Evolutionary conservation across 768 basidiomycete species (phyloP).

Genomic region (Fomitopsis serialis): DNA sequence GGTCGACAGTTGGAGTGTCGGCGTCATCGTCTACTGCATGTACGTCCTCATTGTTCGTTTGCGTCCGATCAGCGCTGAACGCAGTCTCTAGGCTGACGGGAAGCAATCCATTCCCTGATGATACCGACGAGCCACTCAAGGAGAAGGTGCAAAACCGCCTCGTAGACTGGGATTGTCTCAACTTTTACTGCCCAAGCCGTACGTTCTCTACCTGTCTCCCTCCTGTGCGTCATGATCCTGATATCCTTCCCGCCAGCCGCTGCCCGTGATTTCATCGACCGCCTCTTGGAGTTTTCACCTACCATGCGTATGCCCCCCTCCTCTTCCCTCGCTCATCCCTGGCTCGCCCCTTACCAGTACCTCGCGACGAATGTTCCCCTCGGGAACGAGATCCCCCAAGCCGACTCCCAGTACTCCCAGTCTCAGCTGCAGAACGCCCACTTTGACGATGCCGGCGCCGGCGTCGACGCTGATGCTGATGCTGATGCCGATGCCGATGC

Average conservation of each 20-base stretch:
- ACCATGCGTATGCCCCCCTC: constrained; percentile 62
- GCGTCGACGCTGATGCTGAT: background rate
- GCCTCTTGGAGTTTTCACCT: constrained; percentile 65
- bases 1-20: constrained; percentile 96
- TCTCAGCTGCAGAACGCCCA: background rate
- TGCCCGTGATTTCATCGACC: constrained; percentile 64
- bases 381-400: background rate
- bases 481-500: background rate
- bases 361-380: background rate
- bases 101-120: constrained; percentile 75
- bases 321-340: constrained; percentile 67
- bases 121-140: constrained; percentile 54
- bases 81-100: constrained; percentile 58
- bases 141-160: constrained; percentile 51
- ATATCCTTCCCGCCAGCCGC: constrained; percentile 2
- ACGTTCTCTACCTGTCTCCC: constrained; percentile 35
- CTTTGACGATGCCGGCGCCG: background rate
- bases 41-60: constrained; percentile 31
- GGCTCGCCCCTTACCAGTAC: constrained; percentile 42
- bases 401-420: constrained; percentile 62
- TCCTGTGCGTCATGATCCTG: background rate
- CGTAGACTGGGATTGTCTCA: constrained; percentile 59
- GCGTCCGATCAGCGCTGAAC: background rate
- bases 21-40: constrained; percentile 93
- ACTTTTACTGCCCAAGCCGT: constrained; percentile 31